Base-by-base conservation (phyloP, 2,329 filamentous ascomycete genomes). In the Phyllachora maydis region DNA sequence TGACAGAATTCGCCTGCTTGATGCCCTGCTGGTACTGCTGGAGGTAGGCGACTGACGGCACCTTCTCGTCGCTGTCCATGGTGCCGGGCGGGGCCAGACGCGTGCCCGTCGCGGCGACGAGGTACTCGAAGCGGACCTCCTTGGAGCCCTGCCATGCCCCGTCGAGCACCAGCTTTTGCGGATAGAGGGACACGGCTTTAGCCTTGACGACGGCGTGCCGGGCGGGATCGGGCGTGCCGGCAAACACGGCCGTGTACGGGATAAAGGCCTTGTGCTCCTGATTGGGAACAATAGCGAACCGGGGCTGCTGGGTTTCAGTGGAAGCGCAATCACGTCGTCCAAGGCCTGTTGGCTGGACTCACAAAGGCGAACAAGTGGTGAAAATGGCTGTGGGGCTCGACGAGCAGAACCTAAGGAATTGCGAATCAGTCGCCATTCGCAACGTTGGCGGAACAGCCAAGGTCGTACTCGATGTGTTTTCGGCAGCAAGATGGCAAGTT, bases 231-330 rank as follows among this genome's bases (percentile, higher is more conserved):
- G 49, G 44, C 3, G 37, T 38, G 1, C 26, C 25, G 2, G 31
- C 31, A 17, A 49, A 42, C 11, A 46, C 36, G 3, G 36, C 35
- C 2, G 41, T 36, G 30, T 56, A 59, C 0, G 57, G 57, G 20
- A 60, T 53, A 30, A 60, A 59, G 1, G 52, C 52, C 25, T 51
- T 52, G 23, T 52, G 36, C 21, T 57, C 54, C 22, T 52, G 39
- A n/a, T 43, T 43, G 1, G 40, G 36, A 2, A 54, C 33, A 11
- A 58, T 50, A 5, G 46, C 45, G 23, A 52, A 57, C 5, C 57
- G 43, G 2, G 56, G 56, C 40, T 45, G 19, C 19, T 6, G 9
- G 6, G n/a, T n/a, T n/a, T n/a, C 19, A 20, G 19, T 20, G 6
- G 12, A 6, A 11, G 6, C n/a, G 19, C 6, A 20, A 11, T n/a